Base-by-base conservation (phyloP, 352 stramenopile genomes). In the Phytophthora pini region DNA sequence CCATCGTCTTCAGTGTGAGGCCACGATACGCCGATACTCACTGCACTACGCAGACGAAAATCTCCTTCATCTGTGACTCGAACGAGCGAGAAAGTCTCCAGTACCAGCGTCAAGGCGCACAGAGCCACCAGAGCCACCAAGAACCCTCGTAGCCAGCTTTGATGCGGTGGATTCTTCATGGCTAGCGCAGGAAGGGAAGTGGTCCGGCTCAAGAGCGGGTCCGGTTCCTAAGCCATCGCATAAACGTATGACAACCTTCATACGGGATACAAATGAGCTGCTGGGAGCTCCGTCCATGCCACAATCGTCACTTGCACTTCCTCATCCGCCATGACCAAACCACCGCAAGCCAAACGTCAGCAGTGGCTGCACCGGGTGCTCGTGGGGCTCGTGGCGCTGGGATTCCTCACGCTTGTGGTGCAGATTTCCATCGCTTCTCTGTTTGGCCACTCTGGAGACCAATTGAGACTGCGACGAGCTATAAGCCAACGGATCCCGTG, bases 301-400 rank as follows among this genome's bases (percentile, higher is more conserved):
- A 44, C 44, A 32, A 17, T 24, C 17, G 15, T 13, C 48, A 24
- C 17, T 36, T 50, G 39, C 27, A 34, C 9, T 63, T 29, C 15
- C 32, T 5, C 8, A 24, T 43, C 17, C 5, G 24, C 24, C 2
- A 68, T 69, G 61, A 8, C 9, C 13, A 47, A 38, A 56, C 24
- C 47, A 26, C 15, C 11, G 3, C 17, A 24, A 12, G 22, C 49
- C 9, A 17, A 48, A 17, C 11, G 5, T 3, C 29, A 34, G 10
- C 61, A 56, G 44, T 70, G 61, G 54, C 61, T 74, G 43, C 56
- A 57, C 24, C 54, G 55, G 27, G 8, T 71, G 3, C 61, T 74
- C 15, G 38, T 61, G 32, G 17, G 43, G 32, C 56, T 74, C 1
- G 15, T 68, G 39, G 32, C 38, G 11, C 17, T 74, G n/a, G 67